Base-by-base conservation (phyloP, 2,329 filamentous ascomycete genomes). In the Talaromyces sp. region DNA sequence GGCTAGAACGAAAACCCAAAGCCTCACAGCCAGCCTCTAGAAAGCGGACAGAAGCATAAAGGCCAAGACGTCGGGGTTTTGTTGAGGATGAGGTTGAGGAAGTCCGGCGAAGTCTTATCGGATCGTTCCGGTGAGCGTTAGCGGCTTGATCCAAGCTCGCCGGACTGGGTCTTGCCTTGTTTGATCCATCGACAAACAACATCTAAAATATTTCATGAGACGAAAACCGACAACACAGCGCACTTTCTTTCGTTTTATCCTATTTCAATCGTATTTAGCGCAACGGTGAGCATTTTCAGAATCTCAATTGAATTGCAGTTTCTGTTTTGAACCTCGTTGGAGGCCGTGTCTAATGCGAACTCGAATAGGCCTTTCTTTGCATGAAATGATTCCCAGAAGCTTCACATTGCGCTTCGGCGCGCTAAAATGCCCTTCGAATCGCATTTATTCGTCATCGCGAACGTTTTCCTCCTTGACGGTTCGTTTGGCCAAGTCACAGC, bases 61-160 rank as follows among this genome's bases (percentile, higher is more conserved):
- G 49, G 42, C 19, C 42, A 10, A n/a, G 22, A 30, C 2, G 25
- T 30, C 17, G 25, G 27, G 49, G 27, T 17, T 53, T 53, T 53
- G 49, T 53, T 55, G 55, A 33, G 60, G 60, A 65, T 60, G 44
- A 67, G 61, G 55, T 66, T 67, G 53, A 65, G 66, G 57, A 64
- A 63, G 57, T 44, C 59, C 58, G 27, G 56, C 42, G 56, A 62
- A 42, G 57, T 49, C 55, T 49, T 61, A 44, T 61, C 59, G 54
- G 63, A 58, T 57, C 54, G 17, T 60, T 65, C 61, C 66, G 62
- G 73, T 75, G 75, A 73, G 61, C 57, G 61, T 63, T 63, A 75
- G 71, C 69, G 67, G 67, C 70, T 72, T 74, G 44, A 47, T 47
- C 44, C 72, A 53, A 30, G 28, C 28, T 53, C 44, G 73, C 73